Evolutionary conservation across 2,329 filamentous ascomycete species (phyloP).

Genomic region (Metarhizium rileyi): DNA sequence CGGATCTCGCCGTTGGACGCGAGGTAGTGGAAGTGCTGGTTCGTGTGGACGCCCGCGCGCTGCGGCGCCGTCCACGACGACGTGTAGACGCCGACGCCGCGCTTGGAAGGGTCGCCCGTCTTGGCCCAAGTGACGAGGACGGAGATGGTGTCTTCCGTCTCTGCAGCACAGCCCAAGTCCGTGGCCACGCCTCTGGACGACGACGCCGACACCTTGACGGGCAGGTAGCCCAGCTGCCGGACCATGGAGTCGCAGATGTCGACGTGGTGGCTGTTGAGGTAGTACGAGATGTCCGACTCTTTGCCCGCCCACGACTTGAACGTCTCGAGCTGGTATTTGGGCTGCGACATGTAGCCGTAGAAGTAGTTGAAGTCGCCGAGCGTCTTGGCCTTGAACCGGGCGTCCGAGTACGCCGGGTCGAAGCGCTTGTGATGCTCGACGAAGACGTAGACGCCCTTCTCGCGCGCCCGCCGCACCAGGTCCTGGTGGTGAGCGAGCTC

Average conservation of each 20-base stretch:
- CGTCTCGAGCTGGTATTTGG: constrained; percentile 82
- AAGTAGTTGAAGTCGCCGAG: constrained; percentile 98
- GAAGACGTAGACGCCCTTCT: constrained; percentile 78
- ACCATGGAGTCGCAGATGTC: constrained; percentile 93
- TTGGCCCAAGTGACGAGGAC: constrained; percentile 82
- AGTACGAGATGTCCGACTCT: constrained; percentile 91
- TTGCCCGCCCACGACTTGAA: constrained; percentile 92
- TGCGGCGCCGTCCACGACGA: constrained; percentile 92
- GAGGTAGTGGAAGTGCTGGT: constrained; percentile 96
- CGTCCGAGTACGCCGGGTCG: constrained; percentile 87
- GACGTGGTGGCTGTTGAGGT: constrained; percentile 90
- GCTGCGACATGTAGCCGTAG: constrained; percentile 93
- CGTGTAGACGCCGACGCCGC: constrained; percentile 83
- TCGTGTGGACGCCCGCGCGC: constrained; percentile 87
- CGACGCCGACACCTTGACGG: constrained; percentile 68
- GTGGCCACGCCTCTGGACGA: constrained; percentile 72
- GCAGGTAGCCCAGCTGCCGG: constrained; percentile 58
- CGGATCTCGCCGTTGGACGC: constrained; percentile 75
- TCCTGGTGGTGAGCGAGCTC: constrained; percentile 68
- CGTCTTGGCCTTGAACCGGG: constrained; percentile 62
- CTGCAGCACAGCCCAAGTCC: constrained; percentile 64
- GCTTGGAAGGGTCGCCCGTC: constrained; percentile 55
- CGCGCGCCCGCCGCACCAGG: constrained; percentile 61
- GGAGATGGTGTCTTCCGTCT: constrained; percentile 89
- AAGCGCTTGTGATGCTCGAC: constrained; percentile 96